These are phyloP conservation scores for Porpolomopsis calyptriformis DNA, from an alignment of 768 basidiomycete genomes.

Conservation along the genomic window DNA sequence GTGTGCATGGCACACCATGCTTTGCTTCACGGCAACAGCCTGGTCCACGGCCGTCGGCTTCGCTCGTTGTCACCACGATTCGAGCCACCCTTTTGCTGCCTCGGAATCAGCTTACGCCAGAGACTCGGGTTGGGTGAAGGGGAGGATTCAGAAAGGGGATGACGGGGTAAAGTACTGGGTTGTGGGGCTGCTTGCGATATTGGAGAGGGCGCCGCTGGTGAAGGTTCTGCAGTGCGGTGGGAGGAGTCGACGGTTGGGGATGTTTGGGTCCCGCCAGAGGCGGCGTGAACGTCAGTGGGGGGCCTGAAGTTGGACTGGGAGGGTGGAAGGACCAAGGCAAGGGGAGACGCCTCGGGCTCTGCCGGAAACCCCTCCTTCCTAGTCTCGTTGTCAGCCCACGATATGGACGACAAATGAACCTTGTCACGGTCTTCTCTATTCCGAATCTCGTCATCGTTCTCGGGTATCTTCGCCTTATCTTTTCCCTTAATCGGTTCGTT, in stretches of 20 bases:
- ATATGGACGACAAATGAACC: neutral
- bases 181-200: neutral
- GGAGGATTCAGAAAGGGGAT: neutral
- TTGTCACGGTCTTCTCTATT: neutral
- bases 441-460: neutral
- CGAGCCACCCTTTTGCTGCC: neutral
- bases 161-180: neutral
- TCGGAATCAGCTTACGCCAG: conserved; percentile 1
- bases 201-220: neutral
- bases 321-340: too few relatives aligned
- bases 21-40: neutral
- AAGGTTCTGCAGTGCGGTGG: too few relatives aligned
- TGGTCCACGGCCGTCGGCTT: too few relatives aligned
- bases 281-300: too few relatives aligned
- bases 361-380: too few relatives aligned
- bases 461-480: neutral
- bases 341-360: neutral
- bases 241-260: too few relatives aligned
- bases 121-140: neutral
- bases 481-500: neutral
- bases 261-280: too few relatives aligned
- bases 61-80: neutral
- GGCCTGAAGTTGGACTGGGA: too few relatives aligned
- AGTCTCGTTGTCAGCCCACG: neutral
- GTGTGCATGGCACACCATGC: neutral